Evolutionary conservation across 2,329 filamentous ascomycete species (phyloP), one percentile per base, ranked within the genome.

Genomic region (Chaetomium sp.): DNA sequence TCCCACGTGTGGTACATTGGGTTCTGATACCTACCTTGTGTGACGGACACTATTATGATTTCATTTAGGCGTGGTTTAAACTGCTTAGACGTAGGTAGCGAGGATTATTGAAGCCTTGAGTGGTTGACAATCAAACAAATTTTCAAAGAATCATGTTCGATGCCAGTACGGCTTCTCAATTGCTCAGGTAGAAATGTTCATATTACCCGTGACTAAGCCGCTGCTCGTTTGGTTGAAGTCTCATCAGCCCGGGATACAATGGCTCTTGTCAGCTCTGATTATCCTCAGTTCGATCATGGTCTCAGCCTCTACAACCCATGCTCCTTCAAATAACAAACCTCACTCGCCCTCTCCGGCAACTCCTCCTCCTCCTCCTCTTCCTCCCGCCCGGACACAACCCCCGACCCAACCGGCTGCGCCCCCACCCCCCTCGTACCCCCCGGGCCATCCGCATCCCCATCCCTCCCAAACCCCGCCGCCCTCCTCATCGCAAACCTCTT

Each of bases 401-500:
- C 60, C 10, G 60, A 57, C 21, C 54, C 60, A 4, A 10, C 38
- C 23, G 47, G 8, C 25, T 7, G 35, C n/a, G 7, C 25, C 25
- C 23, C 9, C 25, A 19, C 16, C 13, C 25, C 23, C 3, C 10
- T 3, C 9, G 10, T 10, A 12, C 33, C 33, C n/a, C n/a, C n/a
- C n/a, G n/a, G n/a, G n/a, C 29, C 47, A n/a, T 27, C 38, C 38
- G 8, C 16, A 31, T 59, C 60, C 38, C 19, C 66, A 29, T 58
- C 25, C 56, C 23, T 10, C 6, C 42, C 25, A 64, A 67, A 62
- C 60, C 51, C 61, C 51, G 35, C 16, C 33, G 64, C 66, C 47
- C 65, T 19, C 51, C 60, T 35, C 31, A 29, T 6, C 50, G n/a
- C 53, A 16, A 13, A 3, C 53, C n/a, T 33, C 63, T 29, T 38